A percentile compares a stretch with the other conserved stretches of the same genome.
These are phyloP conservation scores for Clitopilus passeckerianus DNA, from an alignment of 768 basidiomycete species.

Conservation along the genomic window DNA sequence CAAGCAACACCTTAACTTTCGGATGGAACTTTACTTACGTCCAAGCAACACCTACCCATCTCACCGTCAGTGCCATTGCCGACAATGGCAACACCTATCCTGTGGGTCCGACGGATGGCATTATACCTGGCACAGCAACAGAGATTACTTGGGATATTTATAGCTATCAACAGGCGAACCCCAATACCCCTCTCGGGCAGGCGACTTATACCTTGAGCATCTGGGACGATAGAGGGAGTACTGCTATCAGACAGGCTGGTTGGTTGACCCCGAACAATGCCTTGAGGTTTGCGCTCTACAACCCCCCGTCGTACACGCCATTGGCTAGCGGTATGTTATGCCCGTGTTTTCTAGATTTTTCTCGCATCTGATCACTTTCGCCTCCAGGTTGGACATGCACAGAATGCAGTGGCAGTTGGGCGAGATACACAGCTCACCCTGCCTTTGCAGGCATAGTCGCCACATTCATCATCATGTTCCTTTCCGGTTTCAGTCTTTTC, in stretches of 20 bases:
- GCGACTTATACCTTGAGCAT: conserved; percentile 77
- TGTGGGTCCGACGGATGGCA: conserved; percentile 72
- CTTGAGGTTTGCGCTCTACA: conserved; percentile 81
- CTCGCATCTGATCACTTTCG: background rate
- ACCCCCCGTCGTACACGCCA: conserved; percentile 67
- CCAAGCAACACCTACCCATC: conserved; percentile 59
- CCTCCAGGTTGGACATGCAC: conserved; percentile 51
- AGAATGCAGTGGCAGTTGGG: conserved; percentile 38
- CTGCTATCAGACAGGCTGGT: conserved; percentile 54
- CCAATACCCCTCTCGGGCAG: conserved; percentile 65
- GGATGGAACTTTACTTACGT: conserved; percentile 87
- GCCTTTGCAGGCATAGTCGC: conserved; percentile 50
- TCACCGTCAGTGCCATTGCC: conserved; percentile 80
- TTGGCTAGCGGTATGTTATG: conserved; percentile 43
- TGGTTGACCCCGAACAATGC: conserved; percentile 64
- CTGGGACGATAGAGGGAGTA: conserved; percentile 75
- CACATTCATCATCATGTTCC: conserved; percentile 56
- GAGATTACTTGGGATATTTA: conserved; percentile 78
- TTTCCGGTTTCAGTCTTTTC: conserved; percentile 60
- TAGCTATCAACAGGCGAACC: conserved; percentile 58
- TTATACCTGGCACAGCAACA: conserved; percentile 68
- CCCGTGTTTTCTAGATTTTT: background rate
- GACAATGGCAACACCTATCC: conserved; percentile 89
- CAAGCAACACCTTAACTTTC: conserved; percentile 71
- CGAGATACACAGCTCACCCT: conserved; percentile 38